Percentiles rank a stretch among this genome's conserved stretches.
These are phyloP conservation scores for Botrytis galanthina DNA, from an alignment of 2,329 filamentous ascomycete genomes.

Conservation along the genomic window DNA sequence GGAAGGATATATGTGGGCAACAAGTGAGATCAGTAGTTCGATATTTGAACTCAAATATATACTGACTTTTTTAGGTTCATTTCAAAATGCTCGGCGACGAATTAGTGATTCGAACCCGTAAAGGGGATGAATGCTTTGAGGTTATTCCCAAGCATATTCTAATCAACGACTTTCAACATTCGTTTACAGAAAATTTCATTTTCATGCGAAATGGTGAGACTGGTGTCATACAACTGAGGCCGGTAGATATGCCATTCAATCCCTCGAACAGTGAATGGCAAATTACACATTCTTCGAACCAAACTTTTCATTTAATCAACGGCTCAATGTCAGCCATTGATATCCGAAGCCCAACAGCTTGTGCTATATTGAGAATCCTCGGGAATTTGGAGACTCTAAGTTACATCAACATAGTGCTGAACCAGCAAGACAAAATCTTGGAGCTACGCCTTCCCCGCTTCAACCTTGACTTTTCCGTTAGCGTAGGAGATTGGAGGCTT, in stretches of 20 bases:
- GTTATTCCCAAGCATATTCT: conserved; percentile 22
- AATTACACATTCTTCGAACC: conserved; percentile 10
- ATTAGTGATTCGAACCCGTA: conserved; percentile 36
- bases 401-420: conserved; percentile 41
- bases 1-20: conserved; percentile 32
- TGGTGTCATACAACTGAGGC: conserved; percentile 28
- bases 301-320: conserved; percentile 26
- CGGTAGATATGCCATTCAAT: conserved; percentile 35
- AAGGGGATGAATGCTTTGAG: conserved; percentile 21
- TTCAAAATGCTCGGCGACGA: conserved; percentile 33
- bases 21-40: conserved; percentile 26
- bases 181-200: conserved; percentile 23
- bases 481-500: conserved; percentile 34
- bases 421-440: conserved; percentile 28
- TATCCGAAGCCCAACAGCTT: conserved; percentile 40
- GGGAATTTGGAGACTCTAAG: conserved; percentile 39
- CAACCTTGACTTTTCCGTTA: conserved; percentile 47
- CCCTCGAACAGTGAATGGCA: conserved; percentile 34
- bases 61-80: conserved; percentile 36
- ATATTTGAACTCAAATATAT: neutral
- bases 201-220: conserved; percentile 23
- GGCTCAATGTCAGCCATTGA: conserved; percentile 37
- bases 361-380: conserved; percentile 39
- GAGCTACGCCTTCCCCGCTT: conserved; percentile 48
- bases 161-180: conserved; percentile 22